Percentiles rank a stretch among this genome's conserved stretches.
These are phyloP conservation scores for Eimeria zaria DNA, from an alignment of 169 alveolate species.

Conservation along the genomic window DNA sequence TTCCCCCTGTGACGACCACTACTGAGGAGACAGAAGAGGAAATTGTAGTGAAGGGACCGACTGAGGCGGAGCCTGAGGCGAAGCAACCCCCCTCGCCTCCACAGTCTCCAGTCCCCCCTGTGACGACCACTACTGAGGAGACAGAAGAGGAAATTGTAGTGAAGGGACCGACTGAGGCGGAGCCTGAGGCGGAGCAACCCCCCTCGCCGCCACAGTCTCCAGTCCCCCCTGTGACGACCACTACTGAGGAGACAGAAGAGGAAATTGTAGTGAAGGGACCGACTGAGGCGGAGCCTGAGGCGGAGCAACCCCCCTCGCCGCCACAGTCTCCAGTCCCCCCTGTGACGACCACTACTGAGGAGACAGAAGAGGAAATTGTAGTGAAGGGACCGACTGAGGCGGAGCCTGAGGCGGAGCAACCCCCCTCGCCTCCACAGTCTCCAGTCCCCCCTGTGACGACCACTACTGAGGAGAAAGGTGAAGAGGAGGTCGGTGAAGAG, in stretches of 20 bases:
- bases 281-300: background rate
- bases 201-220: background rate
- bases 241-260: background rate
- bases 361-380: background rate
- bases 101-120: background rate
- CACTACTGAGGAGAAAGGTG: background rate
- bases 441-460: background rate
- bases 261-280: background rate
- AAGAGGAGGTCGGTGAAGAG: background rate
- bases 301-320: background rate
- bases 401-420: background rate
- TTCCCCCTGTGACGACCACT: background rate
- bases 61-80: background rate
- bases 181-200: background rate
- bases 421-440: background rate
- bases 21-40: background rate
- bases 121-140: background rate
- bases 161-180: too few species aligned
- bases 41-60: background rate
- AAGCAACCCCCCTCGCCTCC: background rate
- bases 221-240: background rate
- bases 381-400: background rate
- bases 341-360: background rate
- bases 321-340: background rate
- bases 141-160: background rate